Evolutionary conservation across 108 stramenopile species (phyloP).

Genomic region (Aurantiochytrium sp.): DNA sequence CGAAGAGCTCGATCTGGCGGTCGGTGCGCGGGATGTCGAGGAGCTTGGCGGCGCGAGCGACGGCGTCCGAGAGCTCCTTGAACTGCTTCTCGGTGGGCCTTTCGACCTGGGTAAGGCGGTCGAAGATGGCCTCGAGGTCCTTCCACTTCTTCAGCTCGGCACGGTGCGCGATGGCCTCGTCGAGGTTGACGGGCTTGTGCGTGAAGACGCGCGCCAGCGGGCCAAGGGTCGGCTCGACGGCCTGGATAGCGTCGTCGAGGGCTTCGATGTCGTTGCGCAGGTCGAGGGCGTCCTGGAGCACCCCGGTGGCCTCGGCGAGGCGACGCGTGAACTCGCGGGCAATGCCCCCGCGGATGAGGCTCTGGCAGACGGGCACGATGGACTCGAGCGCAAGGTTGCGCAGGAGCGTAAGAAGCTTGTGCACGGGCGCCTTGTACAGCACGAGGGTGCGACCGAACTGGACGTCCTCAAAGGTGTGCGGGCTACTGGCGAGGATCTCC

Average conservation of each 20-base stretch:
- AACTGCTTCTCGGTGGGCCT: slow-evolving; percentile 16
- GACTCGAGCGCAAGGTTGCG: slow-evolving; percentile 45
- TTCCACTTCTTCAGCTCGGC: background rate
- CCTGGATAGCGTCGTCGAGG: slow-evolving; percentile 34
- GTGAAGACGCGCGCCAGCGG: slow-evolving; percentile 25
- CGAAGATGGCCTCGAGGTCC: slow-evolving; percentile 30
- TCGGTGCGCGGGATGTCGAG: slow-evolving; percentile 34
- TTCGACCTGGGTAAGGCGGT: background rate
- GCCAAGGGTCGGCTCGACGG: background rate
- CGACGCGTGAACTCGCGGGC: background rate
- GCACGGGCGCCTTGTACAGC: slow-evolving; percentile 29
- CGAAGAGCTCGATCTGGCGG: slow-evolving; percentile 28
- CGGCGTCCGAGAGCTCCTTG: slow-evolving; percentile 30
- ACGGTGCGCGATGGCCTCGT: slow-evolving; percentile 12
- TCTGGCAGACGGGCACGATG: slow-evolving; percentile 50
- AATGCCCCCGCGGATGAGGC: background rate
- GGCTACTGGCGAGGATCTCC: background rate
- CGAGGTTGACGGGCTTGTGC: slow-evolving; percentile 13
- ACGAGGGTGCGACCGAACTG: slow-evolving; percentile 31
- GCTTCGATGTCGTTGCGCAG: slow-evolving; percentile 16
- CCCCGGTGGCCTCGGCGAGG: background rate
- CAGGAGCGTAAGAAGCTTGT: slow-evolving; percentile 7
- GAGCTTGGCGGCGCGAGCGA: slow-evolving; percentile 31
- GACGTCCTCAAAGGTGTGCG: slow-evolving; percentile 7
- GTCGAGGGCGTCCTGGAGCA: slow-evolving; percentile 8